Base-by-base conservation (phyloP, 805 yeast genomes). In the Schwanniomyces occidentalis region DNA sequence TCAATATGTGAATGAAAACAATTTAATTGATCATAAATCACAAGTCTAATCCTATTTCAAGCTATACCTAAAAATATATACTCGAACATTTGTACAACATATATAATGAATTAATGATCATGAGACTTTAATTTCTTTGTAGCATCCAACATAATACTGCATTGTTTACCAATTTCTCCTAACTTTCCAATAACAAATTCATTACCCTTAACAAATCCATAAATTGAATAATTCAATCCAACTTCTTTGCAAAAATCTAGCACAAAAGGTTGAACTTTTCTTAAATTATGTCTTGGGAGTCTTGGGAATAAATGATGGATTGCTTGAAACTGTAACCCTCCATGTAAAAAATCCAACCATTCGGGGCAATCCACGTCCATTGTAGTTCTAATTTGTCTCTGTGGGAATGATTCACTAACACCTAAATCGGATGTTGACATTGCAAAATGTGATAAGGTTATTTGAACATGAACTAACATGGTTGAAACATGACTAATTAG, bases 361-460 rank as follows among this genome's bases (percentile, higher is more conserved):
- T 76, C 82, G 2, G 96, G 96, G 64, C 96, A 88, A 49, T 84
- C 91, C 21, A 88, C 95, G 55, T 88, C 96, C 96, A 88, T 89
- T 3, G 96, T 88, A 2, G 96, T 89, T 48, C 96, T 72, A 3
- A 88, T 54, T 61, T 88, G 96, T 44, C 93, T 73, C 41, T 84
- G 80, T 0, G 82, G 76, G 52, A 88, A 88, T 6, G 88, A 73
- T 56, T 88, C 96, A 27, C 82, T 73, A 6, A 78, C 74, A 1
- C 96, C 96, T 12, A 88, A 63, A 52, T 88, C 95, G 4, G 93
- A 73, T 0, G 96, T 89, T 1, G 95, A 85, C 95, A 88, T 89
- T 23, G 95, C 95, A 65, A 88, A 88, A 57, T 88, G 96, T 9
- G 90, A 81, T 27, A 88, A 69, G 0, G 95, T 86, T 60, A 88